Conservation (phyloP, 306 rosid genomes). For the Prinsepia uniflora region DNA sequence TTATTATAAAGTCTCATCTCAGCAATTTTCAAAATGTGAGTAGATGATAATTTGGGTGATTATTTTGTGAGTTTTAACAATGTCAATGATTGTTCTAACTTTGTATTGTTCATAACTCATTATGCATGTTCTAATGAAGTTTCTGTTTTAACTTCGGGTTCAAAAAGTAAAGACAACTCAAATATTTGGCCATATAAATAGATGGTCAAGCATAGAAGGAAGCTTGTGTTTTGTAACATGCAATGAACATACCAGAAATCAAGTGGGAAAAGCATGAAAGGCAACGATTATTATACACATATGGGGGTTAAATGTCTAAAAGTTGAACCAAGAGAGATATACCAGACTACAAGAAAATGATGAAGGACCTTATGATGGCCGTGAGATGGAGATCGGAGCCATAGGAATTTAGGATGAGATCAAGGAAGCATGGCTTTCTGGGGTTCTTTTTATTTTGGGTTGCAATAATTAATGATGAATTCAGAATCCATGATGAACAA, state of each 20-base stretch:
- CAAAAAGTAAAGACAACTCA: neutral
- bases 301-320: neutral
- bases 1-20: neutral
- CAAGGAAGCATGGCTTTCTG: too few species aligned
- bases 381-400: slow-evolving; percentile 4
- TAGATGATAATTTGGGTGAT: neutral
- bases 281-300: too few species aligned
- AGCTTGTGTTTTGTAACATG: neutral
- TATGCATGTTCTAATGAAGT: neutral
- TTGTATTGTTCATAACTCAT: neutral
- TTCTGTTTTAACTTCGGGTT: neutral
- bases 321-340: neutral
- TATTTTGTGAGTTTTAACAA: neutral
- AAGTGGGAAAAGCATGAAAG: neutral
- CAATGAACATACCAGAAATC: neutral
- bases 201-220: neutral
- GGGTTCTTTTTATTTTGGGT: too few species aligned
- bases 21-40: neutral
- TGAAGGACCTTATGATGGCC: neutral
- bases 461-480: too few species aligned
- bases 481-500: too few species aligned
- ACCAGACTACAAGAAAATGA: neutral
- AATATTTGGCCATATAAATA: neutral
- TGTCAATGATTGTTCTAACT: neutral
- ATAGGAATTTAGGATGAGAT: neutral